Evolutionary conservation across 257 asterid species (phyloP).

Genomic region (Solanum pennellii): DNA sequence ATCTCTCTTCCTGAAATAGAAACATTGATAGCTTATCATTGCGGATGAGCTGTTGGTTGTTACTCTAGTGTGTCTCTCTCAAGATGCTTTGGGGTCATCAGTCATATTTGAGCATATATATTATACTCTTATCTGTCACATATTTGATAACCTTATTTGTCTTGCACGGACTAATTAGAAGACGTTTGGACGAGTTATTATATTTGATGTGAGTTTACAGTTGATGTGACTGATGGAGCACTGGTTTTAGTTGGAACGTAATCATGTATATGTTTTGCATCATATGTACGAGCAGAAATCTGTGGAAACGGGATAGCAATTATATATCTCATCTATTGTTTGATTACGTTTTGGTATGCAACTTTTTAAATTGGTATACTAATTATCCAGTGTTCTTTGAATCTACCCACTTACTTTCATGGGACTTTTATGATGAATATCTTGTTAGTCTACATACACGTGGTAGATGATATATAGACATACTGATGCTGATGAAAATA

Average conservation of each 20-base stretch:
- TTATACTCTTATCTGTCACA: not conserved
- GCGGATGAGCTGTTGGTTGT: not conserved
- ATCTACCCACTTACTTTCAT: not conserved
- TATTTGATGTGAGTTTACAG: not conserved
- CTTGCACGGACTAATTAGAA: not conserved
- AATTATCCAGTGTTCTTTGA: not conserved
- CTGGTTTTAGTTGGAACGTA: not conserved
- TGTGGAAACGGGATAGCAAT: not conserved
- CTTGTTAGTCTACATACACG: not conserved
- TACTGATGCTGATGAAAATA: not conserved
- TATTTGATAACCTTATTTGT: not conserved
- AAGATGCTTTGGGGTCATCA: not conserved
- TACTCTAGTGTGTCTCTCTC: not conserved
- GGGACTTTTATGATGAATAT: not conserved
- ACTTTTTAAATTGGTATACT: not conserved
- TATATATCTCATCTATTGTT: not conserved
- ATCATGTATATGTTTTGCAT: not conserved
- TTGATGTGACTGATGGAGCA: not conserved
- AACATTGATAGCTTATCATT: not conserved
- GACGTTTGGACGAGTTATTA: not conserved
- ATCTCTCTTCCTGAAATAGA: not conserved
- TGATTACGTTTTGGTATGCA: not conserved
- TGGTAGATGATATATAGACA: not conserved
- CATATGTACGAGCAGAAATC: not conserved
- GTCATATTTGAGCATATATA: not conserved